phyloP scores from a whole-genome alignment of 2,329 filamentous ascomycete species.

The Cercospora sesami region DNA sequence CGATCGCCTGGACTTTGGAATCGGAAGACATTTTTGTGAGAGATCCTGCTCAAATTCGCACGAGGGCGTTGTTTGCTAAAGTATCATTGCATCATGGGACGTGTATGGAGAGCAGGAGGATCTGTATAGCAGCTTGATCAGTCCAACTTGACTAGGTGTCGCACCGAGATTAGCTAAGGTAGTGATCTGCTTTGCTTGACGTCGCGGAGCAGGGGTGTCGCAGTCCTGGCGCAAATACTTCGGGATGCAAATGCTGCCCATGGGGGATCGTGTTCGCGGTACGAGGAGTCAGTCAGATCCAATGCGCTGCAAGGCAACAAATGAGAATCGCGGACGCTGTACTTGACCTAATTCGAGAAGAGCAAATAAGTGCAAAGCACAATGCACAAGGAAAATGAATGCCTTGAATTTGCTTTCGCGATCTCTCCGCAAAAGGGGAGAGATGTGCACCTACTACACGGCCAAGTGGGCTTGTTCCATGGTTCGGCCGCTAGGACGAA shows the following conservation, averaged over 20 bases:
- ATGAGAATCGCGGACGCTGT: not conserved
- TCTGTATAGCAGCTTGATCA: not conserved
- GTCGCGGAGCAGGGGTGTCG: not conserved
- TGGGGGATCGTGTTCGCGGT: not conserved
- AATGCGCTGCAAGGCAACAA: not conserved
- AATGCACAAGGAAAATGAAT: not conserved
- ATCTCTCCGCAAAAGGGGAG: not conserved
- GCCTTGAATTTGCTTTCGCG: not conserved
- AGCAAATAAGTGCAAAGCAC: not conserved
- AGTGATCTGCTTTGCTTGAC: not conserved
- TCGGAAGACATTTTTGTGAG: not conserved
- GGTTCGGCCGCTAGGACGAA: not conserved
- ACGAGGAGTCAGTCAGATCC: not conserved
- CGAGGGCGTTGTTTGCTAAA: not conserved
- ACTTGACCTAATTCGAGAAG: not conserved
- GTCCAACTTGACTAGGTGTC: not conserved
- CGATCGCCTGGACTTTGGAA: not conserved
- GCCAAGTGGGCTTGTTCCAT: not conserved
- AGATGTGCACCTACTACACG: not conserved
- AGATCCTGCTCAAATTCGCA: not conserved
- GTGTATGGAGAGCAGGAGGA: not conserved
- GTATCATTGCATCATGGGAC: not conserved
- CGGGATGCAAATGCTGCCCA: not conserved
- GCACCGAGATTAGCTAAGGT: not conserved
- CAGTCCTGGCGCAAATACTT: not conserved